Evolutionary conservation across 2,329 filamentous ascomycete species (phyloP).

Genomic region (Mycogone perniciosa): DNA sequence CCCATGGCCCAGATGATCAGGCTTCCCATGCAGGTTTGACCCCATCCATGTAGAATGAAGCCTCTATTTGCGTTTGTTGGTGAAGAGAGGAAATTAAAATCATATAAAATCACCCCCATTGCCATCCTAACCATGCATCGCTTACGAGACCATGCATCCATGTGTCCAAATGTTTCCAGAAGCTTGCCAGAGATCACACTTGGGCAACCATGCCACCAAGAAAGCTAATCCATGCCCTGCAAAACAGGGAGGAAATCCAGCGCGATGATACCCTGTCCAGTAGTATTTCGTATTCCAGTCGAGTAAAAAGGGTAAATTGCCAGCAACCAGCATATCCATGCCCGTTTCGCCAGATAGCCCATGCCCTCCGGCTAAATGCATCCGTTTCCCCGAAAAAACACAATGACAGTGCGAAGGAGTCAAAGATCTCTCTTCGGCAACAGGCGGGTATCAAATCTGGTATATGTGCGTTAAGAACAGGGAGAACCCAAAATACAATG

Average conservation of each 20-base stretch:
- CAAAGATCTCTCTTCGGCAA: slow-evolving; percentile 1
- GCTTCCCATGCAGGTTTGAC: neutral
- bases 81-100: neutral
- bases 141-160: no score
- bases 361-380: neutral
- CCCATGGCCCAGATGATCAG: neutral
- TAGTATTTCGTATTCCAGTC: neutral
- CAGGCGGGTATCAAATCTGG: slow-evolving; percentile 19
- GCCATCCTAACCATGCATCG: no score
- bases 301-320: neutral
- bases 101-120: no score
- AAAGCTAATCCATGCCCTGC: no score
- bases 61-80: neutral
- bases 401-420: slow-evolving; percentile 8
- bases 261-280: no score
- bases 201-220: no score
- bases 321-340: neutral
- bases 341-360: slow-evolving; percentile 1
- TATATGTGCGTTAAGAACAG: slow-evolving; percentile 13
- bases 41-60: neutral
- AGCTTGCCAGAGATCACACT: no score
- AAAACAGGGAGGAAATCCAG: no score
- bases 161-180: no score
- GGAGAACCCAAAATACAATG: neutral
- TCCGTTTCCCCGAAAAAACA: slow-evolving; percentile 5